Percentiles rank a stretch among this genome's conserved stretches.
phyloP scores from a whole-genome alignment of 805 yeast genomes.

The Cyberlindnera maclurae region DNA sequence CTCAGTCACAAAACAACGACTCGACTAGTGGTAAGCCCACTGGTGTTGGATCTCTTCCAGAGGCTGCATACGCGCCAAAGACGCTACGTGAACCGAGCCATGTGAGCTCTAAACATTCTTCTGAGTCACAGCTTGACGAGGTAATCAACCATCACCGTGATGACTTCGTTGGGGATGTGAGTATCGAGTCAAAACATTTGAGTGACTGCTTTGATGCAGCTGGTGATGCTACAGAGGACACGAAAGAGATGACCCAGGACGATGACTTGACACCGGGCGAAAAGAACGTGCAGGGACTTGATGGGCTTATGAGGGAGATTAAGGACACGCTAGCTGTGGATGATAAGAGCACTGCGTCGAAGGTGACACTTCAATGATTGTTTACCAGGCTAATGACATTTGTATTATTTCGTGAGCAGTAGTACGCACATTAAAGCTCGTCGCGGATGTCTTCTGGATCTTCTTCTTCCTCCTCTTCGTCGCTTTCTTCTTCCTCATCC shows the following conservation, averaged over 20 bases:
- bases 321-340: conserved; percentile 15
- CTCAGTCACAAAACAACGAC: conserved; percentile 9
- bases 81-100: conserved; percentile 8
- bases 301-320: conserved; percentile 20
- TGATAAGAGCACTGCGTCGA: not conserved
- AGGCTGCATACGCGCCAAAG: conserved; percentile 19
- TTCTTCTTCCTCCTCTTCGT: conserved; percentile 1
- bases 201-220: conserved; percentile 10
- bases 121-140: conserved; percentile 2
- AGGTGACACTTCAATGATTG: not conserved
- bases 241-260: conserved; percentile 6
- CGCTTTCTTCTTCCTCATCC: conserved; percentile 3
- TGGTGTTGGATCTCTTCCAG: conserved; percentile 14
- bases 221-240: conserved; percentile 13
- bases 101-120: conserved; percentile 3
- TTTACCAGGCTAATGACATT: not conserved
- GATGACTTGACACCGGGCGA: conserved; percentile 1
- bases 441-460: conserved; percentile 2
- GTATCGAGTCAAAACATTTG: conserved; percentile 5
- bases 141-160: conserved; percentile 15
- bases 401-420: not conserved
- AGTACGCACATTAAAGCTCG: too few relatives aligned
- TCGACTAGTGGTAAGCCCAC: conserved; percentile 1
- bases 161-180: conserved; percentile 14
- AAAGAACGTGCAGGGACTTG: conserved; percentile 7